phyloP scores from a whole-genome alignment of 306 rosid genomes.

The Fragaria nilgerrensis region DNA sequence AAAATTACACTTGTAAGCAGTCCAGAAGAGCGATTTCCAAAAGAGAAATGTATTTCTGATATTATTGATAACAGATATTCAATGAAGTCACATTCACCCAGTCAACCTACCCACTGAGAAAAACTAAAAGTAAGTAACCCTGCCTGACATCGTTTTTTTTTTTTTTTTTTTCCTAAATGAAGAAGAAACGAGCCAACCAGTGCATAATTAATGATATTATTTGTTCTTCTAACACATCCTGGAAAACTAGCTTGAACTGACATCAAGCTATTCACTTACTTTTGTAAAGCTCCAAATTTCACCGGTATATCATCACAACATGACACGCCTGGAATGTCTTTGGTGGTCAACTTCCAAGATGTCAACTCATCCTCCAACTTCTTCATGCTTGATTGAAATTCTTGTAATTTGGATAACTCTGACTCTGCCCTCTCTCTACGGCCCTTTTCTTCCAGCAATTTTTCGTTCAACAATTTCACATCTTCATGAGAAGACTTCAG shows the following conservation, averaged over 20 bases:
- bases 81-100: neutral
- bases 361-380: slow-evolving; percentile 80
- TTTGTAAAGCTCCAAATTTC: slow-evolving; percentile 80
- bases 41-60: neutral
- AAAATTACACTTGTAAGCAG: neutral
- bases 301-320: slow-evolving; percentile 70
- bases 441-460: slow-evolving; percentile 70
- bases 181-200: neutral
- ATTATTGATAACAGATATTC: neutral
- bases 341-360: slow-evolving; percentile 55
- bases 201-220: neutral
- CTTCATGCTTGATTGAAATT: slow-evolving; percentile 55
- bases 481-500: slow-evolving; percentile 71
- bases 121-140: neutral
- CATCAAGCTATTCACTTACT: slow-evolving; percentile 47
- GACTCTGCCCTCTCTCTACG: slow-evolving; percentile 71
- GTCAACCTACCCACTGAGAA: neutral
- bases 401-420: slow-evolving; percentile 73
- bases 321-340: slow-evolving; percentile 74
- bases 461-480: slow-evolving; percentile 74
- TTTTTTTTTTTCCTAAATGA: neutral
- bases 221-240: neutral
- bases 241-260: slow-evolving; percentile 9
- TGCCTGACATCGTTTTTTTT: neutral
- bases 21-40: neutral